Evolutionary conservation across 169 alveolate species (phyloP), one percentile per base, ranked within the genome.

Genomic region (Plasmodium fragile): DNA sequence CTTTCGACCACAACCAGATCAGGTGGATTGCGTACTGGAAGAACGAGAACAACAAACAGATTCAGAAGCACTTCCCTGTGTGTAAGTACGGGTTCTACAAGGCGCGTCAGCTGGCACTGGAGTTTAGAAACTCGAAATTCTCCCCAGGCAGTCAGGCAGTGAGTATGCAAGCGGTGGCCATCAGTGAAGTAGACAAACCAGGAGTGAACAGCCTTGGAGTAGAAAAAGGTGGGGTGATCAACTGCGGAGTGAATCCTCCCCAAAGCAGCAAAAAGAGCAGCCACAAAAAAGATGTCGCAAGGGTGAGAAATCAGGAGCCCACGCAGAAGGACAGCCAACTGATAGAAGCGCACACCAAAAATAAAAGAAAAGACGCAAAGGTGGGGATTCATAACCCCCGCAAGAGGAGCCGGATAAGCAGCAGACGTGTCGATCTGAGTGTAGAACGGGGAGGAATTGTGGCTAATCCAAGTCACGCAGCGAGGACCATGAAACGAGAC

Each of bases 21-120:
- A 93, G 97, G 36, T 95, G 97, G 97, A 95, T 95, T 18, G 94
- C 97, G 39, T 95, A 95, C 92, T 95, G 97, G 97, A 95, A 95
- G 78, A 95, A 95, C 49, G 96, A 95, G 75, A 94, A 93, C 49
- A 94, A 94, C 73, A 94, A 93, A 39, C 97, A 95, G 53, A 94
- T 94, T 36, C 97, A 95, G 82, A 93, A 93, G 65, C 97, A 95
- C 82, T 95, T 95, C 73, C 97, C 97, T 25, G 97, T 95, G 18
- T 92, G 96, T 72, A 84, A 94, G 16, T 93, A 80, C 69, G 97
- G 97, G 7, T 95, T 95, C 65, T 75, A 92, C 13, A 94, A 92
- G 75, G 97, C 96, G 73, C 84, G 96, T 16, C 93, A 91, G 70
- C 83, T 95, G 75, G 97, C 97, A 73, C 83, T 95, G 7, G 97